These are phyloP conservation scores for Neonectria neomacrospora DNA, from an alignment of 2,329 filamentous ascomycete species.

Conservation along the genomic window DNA sequence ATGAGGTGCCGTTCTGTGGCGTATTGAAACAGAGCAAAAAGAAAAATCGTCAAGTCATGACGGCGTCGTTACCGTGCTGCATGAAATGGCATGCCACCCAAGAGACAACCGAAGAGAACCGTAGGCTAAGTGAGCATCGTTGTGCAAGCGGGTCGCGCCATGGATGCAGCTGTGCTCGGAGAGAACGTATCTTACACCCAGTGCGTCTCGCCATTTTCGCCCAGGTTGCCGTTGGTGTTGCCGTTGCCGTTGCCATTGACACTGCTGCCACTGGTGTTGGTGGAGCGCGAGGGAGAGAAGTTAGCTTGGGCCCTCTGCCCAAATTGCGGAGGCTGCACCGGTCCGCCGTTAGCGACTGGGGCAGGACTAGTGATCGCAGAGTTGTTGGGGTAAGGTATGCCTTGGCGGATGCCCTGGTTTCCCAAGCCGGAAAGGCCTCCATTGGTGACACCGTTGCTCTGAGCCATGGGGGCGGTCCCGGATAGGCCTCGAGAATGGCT, in stretches of 20 bases:
- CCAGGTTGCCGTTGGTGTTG: conserved; percentile 28
- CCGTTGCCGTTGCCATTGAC: conserved; percentile 26
- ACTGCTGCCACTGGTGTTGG: conserved; percentile 39
- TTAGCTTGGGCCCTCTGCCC: conserved; percentile 42
- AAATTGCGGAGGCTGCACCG: conserved; percentile 46
- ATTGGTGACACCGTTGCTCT: conserved; percentile 42
- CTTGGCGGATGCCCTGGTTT: conserved; percentile 46
- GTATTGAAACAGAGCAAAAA: conserved; percentile 50
- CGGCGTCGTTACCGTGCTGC: conserved; percentile 51
- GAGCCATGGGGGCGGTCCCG: conserved; percentile 52
- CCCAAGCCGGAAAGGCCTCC: conserved; percentile 38
- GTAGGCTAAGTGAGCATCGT: conserved; percentile 41
- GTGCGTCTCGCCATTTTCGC: conserved; percentile 49
- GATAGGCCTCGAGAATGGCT: conserved; percentile 56
- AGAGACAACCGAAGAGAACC: conserved; percentile 38
- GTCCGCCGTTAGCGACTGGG: conserved; percentile 37
- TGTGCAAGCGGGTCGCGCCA: conserved; percentile 48
- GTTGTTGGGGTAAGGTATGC: conserved; percentile 51
- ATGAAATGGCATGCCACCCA: conserved; percentile 44
- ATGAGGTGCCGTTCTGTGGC: conserved; percentile 40
- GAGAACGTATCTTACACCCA: conserved; percentile 52
- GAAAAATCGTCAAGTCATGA: conserved; percentile 56
- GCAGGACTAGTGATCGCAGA: conserved; percentile 47
- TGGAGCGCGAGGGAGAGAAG: conserved; percentile 42
- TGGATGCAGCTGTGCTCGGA: conserved; percentile 38